Base-by-base conservation (phyloP, 169 alveolate genomes). In the Blepharisma undulans region DNA sequence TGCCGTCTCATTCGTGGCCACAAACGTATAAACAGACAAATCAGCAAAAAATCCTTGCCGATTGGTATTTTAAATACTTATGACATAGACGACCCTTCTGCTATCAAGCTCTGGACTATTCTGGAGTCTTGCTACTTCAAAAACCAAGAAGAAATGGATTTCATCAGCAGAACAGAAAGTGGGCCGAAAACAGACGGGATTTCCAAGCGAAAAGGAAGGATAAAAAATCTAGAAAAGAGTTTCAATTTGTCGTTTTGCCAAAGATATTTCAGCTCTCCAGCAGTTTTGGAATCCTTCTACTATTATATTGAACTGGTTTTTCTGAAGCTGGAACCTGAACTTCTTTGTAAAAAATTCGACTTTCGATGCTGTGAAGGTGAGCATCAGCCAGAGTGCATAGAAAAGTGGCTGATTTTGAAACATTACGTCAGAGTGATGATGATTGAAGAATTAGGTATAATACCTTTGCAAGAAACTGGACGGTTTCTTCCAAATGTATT, bases 141-240 rank as follows among this genome's bases (percentile, higher is more conserved):
- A 74, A 74, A 74, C 33, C 2, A 74, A 25, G 80, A 74, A 74
- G 61, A 27, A 79, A 12, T 79, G 7, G 87, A 33, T 33, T 21
- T 25, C 7, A 32, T 33, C 10, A 29, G 71, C 25, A 30, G 25
- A 34, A 79, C 87, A 30, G 61, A 30, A 27, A 29, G 71, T 4
- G 87, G 87, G 61, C 87, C 87, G 0, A 21, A n/a, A 79, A 79
- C 87, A 10, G 87, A 79, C 19, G 87, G 87, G n/a, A 79, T 25
- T 2, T 22, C 36, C 8, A 79, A 32, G 60, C 80, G 87, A 16
- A 22, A 79, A 29, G 29, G 34, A 3, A 0, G 30, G 12, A 12
- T 14, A 10, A 10, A 4, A 27, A 30, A n/a, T 16, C 10, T 79
- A n/a, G 72, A 79, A 27, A 79, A 79, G 29, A 79, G 87, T 66